These are phyloP conservation scores for Sparassis latifolia DNA, from an alignment of 1,284 basidiomycete genomes.

Conservation along the genomic window DNA sequence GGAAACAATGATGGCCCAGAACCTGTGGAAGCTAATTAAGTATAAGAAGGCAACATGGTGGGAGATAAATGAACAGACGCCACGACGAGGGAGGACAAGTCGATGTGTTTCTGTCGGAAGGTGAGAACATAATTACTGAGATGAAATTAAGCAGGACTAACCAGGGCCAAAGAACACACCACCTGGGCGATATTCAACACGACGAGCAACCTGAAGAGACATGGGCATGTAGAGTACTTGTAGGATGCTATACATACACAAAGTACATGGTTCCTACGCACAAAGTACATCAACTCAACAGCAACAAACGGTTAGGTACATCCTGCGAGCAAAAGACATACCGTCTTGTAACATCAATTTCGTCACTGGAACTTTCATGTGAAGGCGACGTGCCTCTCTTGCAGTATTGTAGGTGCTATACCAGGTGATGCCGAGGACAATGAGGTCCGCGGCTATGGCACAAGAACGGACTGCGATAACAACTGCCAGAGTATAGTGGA, in stretches of 20 bases:
- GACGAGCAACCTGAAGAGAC: background rate
- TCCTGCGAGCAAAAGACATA: background rate
- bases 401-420: background rate
- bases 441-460: background rate
- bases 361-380: background rate
- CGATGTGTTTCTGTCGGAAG: background rate
- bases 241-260: background rate
- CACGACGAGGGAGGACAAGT: too few relatives aligned
- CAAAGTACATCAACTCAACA: background rate
- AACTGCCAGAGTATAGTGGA: background rate
- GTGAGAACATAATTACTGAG: background rate
- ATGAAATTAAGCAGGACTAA: background rate
- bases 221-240: background rate
- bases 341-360: background rate
- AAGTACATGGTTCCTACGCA: background rate
- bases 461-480: background rate
- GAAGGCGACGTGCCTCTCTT: background rate
- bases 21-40: too few relatives aligned
- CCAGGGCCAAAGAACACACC: background rate
- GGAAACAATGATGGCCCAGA: background rate
- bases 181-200: background rate
- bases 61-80: too few relatives aligned
- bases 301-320: too few relatives aligned
- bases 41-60: too few relatives aligned
- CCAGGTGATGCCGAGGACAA: slow-evolving; percentile 1